Evolutionary conservation across 106 monocot genomes (phyloP), one percentile per base, ranked within the genome.

Genomic region (Dendrobium officinale): DNA sequence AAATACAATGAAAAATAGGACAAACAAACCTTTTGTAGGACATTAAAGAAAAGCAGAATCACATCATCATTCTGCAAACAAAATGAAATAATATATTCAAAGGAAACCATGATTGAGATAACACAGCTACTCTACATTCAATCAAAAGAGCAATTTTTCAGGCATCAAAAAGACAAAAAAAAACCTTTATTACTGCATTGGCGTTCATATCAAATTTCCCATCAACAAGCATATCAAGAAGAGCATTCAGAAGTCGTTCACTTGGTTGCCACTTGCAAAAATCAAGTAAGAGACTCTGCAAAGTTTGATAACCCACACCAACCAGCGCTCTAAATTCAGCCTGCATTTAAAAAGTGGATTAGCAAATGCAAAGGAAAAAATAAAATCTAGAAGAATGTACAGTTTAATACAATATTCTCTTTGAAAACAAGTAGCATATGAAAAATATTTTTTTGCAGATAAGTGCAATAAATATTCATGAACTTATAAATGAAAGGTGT

Each of bases 211-310:
- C 77, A 79, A 90, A 99, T 58, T 85, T 93, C 59, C 95, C 99
- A 91, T 99, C 99, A 54, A 95, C 91, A 86, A 99, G 99, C 99
- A 99, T 95, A 85, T 93, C 91, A 85, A 99, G 95, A 80, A 99
- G 88, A 80, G 95, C 89, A 88, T 88, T 82, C 66, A 99, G 26
- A 75, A 99, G 89, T 61, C 77, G 83, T 79, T 87, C 79, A 61
- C 86, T 99, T 70, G 95, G 91, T 59, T 83, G 79, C 87, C 89
- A 93, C 78, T 87, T 93, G 67, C 91, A 95, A 84, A 95, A 95
- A 73, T 95, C 91, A 75, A 93, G 85, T 10, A 99, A 93, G 79
- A 99, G 84, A 80, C 91, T 95, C 85, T 99, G 95, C 67, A 99
- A 82, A 17, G 89, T 99, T 79, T 99, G 95, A 88, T 99, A 99